Evolutionary conservation across 1,284 basidiomycete genomes (phyloP), one percentile per base, ranked within the genome.

Genomic region (Fistulinella cinereoalba): DNA sequence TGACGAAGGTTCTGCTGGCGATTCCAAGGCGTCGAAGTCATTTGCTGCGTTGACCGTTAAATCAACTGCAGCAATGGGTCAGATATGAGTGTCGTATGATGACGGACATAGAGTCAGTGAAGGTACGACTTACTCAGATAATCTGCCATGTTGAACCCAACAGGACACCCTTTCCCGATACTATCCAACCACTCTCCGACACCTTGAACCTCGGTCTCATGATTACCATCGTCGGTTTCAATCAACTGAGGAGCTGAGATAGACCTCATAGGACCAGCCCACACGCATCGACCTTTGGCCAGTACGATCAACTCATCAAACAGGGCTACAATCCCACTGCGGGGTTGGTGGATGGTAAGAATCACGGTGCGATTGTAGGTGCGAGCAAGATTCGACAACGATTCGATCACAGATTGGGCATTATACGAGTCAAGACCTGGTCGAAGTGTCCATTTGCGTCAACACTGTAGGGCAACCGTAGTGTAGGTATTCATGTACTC

Each of bases 301-400:
- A 99, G 77, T 4, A 99, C 71, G 3, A 98, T 68, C 24, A 98
- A 75, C 55, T 95, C 88, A 64, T 99, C 96, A 58, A 99, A 97
- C 13, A 99, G 72, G 0, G 92, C 83, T 10, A 98, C 94, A 54
- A 99, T 98, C 69, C 97, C 97, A 65, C 90, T 93, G 47, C 95
- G 85, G n/a, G 96, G 96, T 67, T 98, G 96, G 64, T 99, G 96
- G 51, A 99, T 97, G 0, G 96, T 97, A 70, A 97, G 97, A 53
- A 98, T 76, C 44, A 98, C 91, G 0, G 94, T 97, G n/a, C 95
- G 84, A 57, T 95, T 92, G 71, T 93, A 97, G 56, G 88, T 81
- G 37, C 83, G 76, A 1, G 95, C 92, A 9, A 98, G 78, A 6
- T 87, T 85, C 2, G 88, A 87, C 27, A 99, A 76, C 23, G 86